A percentile compares a stretch with the other conserved stretches of the same genome.
Evolutionary conservation across 208 protist species (phyloP).

Genomic region (Leptomonas pyrrhocoris): DNA sequence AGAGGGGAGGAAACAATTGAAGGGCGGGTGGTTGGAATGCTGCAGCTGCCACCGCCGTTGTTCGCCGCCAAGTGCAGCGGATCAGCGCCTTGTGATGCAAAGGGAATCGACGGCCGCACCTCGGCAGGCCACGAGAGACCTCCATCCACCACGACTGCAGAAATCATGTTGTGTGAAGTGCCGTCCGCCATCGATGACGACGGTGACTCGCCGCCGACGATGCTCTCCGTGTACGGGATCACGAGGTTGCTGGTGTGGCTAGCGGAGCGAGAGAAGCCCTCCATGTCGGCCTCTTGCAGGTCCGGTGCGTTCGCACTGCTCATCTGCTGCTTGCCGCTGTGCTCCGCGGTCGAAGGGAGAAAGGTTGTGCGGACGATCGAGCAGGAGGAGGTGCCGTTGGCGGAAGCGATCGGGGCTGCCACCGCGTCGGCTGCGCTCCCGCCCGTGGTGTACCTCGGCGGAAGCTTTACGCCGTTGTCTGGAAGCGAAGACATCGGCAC

Average conservation of each 20-base stretch:
- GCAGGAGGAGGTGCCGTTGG: background rate
- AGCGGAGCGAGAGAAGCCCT: conserved; percentile 2
- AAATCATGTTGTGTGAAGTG: background rate
- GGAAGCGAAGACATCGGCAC: background rate
- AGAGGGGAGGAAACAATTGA: background rate
- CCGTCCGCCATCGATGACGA: background rate
- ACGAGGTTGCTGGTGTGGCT: conserved; percentile 15
- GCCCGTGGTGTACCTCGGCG: background rate
- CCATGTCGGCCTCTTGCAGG: conserved; percentile 20
- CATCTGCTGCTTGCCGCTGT: background rate
- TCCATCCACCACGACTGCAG: background rate
- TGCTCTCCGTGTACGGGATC: conserved; percentile 28
- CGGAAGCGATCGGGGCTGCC: background rate
- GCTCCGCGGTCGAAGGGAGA: background rate
- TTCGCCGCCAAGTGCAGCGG: background rate
- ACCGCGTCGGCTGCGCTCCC: background rate
- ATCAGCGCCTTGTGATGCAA: background rate
- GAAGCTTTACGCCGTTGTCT: conserved; percentile 2
- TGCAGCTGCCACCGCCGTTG: background rate
- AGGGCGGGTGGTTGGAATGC: background rate
- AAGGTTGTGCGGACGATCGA: conserved; percentile 3
- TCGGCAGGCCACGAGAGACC: background rate
- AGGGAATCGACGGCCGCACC: background rate
- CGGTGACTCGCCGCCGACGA: background rate
- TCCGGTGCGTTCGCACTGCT: background rate